Base-by-base conservation (phyloP, 2,329 filamentous ascomycete genomes). In the Cytospora leucostoma region DNA sequence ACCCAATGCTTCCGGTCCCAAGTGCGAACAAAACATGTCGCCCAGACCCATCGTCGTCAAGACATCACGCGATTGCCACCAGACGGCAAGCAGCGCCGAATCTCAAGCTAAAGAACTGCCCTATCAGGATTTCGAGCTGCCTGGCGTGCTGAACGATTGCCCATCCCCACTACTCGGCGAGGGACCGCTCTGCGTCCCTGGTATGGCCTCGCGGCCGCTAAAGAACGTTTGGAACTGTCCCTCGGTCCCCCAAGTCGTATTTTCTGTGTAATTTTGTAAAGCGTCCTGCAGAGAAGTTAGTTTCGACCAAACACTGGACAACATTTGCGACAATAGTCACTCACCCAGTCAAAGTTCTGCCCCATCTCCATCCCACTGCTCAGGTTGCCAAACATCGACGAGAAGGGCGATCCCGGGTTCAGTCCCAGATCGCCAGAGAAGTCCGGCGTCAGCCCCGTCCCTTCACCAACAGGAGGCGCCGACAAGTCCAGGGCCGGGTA, bases 311-410 rank as follows among this genome's bases (percentile, higher is more conserved):
- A 51, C 44, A 12, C 34, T 49, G 38, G 44, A 17, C 59, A 37
- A n/a, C 12, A 27, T 21, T 33, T 15, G 11, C 12, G 37, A 19
- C 17, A 15, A 15, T 33, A 6, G 19, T 19, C 12, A 70, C 82
- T 72, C 78, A 86, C 84, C 84, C 84, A 87, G 73, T 87, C 83
- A 70, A 87, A 84, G 56, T 81, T 84, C 51, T 76, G 73, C 38
- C 77, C 75, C 56, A 85, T 74, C 44, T 83, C 81, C 70, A 81
- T 77, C 65, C 70, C 74, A 40, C 68, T 72, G 19, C 75, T 75
- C 61, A 82, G 70, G 56, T 76, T 81, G 19, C 77, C 79, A 66
- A 85, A 82, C 79, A 86, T 82, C 55, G 79, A 80, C 65, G 80
- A 80, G 65, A 84, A 78, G 4, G 83, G 82, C 52, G 82, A 84